Evolutionary conservation across 208 protist species (phyloP).

Genomic region (Sergeia podlipaevii): DNA sequence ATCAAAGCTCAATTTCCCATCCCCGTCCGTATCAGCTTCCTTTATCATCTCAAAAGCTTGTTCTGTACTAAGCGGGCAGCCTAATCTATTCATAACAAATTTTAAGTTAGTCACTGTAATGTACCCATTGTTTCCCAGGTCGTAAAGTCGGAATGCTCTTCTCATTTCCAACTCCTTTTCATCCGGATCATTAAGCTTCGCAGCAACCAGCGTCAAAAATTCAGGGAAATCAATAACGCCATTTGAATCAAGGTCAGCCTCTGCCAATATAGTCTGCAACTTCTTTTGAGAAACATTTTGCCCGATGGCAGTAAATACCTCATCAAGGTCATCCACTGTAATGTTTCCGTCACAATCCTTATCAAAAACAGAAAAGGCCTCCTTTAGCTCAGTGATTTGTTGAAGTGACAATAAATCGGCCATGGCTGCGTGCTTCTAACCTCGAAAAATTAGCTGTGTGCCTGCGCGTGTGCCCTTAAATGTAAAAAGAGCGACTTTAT

Average conservation of each 20-base stretch:
- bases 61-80: conserved; percentile 87
- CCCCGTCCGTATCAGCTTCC: conserved; percentile 86
- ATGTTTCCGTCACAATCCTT: conserved; percentile 98
- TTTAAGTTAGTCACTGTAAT: conserved; percentile 90
- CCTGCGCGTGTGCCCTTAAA: background rate
- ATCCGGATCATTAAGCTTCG: conserved; percentile 82
- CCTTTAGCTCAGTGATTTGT: conserved; percentile 99
- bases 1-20: conserved; percentile 85
- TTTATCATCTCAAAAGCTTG: conserved; percentile 93
- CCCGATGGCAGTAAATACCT: conserved; percentile 99
- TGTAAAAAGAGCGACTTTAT: background rate
- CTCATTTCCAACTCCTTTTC: conserved; percentile 92
- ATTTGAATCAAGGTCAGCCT: conserved; percentile 97
- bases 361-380: conserved; percentile 99
- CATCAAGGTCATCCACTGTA: conserved; percentile 98
- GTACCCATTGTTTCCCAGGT: conserved; percentile 93
- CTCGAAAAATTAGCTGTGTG: background rate
- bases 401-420: conserved; percentile 95
- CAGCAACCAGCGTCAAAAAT: conserved; percentile 89
- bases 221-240: conserved; percentile 98
- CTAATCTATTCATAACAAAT: conserved; percentile 92
- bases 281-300: conserved; percentile 93
- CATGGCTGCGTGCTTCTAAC: conserved; percentile 33
- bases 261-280: conserved; percentile 95
- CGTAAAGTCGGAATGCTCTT: conserved; percentile 93